A percentile compares a stretch with the other conserved stretches of the same genome.
Conservation (phyloP, 108 stramenopile species). For the Pelagomonas calceolata region DNA sequence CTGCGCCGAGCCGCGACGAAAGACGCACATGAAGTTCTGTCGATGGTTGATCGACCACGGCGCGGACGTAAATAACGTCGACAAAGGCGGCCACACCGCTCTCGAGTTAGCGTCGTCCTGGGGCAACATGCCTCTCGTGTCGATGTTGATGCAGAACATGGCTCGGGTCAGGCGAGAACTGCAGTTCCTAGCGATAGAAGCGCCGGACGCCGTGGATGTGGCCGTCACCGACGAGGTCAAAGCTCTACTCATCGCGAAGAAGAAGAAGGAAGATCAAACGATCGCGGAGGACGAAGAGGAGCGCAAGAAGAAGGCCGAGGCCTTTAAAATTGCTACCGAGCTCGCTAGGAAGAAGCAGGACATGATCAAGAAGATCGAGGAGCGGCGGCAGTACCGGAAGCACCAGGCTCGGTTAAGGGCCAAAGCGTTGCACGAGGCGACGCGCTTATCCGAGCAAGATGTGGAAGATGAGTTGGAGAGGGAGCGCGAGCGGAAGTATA, state of each 20-base stretch:
- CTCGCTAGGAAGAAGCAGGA: too few relatives aligned
- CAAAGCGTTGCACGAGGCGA: too few relatives aligned
- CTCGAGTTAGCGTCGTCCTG: conserved; percentile 8
- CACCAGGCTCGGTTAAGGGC: too few relatives aligned
- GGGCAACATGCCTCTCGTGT: conserved; percentile 1
- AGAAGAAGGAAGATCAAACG: not conserved
- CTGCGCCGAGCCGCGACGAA: not conserved
- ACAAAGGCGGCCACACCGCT: conserved; percentile 15
- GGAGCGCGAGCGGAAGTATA: too few relatives aligned
- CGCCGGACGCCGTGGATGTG: not conserved
- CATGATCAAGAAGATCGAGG: too few relatives aligned
- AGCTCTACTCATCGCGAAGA: not conserved
- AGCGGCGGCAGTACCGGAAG: too few relatives aligned
- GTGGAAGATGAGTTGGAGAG: too few relatives aligned
- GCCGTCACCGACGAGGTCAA: not conserved
- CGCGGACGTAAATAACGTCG: conserved; percentile 13
- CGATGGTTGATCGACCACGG: conserved; percentile 7
- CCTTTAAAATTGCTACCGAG: too few relatives aligned
- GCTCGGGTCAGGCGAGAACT: conserved; percentile 4
- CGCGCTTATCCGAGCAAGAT: too few relatives aligned
- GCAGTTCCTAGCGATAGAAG: not conserved
- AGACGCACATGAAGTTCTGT: conserved; percentile 1
- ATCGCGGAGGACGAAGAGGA: not conserved
- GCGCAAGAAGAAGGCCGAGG: not conserved
- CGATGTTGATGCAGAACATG: conserved; percentile 1